Percentiles rank a stretch among this genome's conserved stretches.
Evolutionary conservation across 2,329 filamentous ascomycete genomes (phyloP).

Genomic region (Botrytis cinerea): DNA sequence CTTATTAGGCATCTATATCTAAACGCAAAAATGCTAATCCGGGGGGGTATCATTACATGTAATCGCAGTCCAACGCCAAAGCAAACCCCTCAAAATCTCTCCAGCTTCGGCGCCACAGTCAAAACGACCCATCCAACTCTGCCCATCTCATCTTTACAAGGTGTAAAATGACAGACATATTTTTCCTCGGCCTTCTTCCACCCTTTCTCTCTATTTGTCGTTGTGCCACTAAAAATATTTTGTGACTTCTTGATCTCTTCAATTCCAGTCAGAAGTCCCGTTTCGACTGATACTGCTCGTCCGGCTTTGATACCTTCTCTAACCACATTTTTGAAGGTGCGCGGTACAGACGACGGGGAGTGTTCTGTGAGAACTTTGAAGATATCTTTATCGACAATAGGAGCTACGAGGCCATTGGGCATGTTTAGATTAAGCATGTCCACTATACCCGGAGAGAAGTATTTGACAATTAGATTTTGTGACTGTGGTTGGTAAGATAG

Average conservation of each 20-base stretch:
- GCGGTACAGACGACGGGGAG: slow-evolving; percentile 44
- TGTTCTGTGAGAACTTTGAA: slow-evolving; percentile 57
- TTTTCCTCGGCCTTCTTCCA: slow-evolving; percentile 35
- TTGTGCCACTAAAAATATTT: slow-evolving; percentile 27
- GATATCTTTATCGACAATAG: slow-evolving; percentile 51
- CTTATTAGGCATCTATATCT: too few relatives aligned
- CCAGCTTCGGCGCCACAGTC: slow-evolving; percentile 38
- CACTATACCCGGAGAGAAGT: slow-evolving; percentile 50
- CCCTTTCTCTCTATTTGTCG: slow-evolving; percentile 3
- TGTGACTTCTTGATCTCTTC: slow-evolving; percentile 31
- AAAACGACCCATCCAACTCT: slow-evolving; percentile 42
- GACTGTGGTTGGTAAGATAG: slow-evolving; percentile 40
- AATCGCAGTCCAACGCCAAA: not conserved
- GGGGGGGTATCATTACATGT: not conserved
- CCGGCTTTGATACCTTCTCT: slow-evolving; percentile 40
- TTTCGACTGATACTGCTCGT: slow-evolving; percentile 39
- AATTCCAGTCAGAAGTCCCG: slow-evolving; percentile 35
- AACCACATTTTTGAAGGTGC: slow-evolving; percentile 49
- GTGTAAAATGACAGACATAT: slow-evolving; percentile 47
- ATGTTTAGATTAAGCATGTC: slow-evolving; percentile 50
- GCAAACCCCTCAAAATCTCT: not conserved
- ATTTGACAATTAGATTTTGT: slow-evolving; percentile 46
- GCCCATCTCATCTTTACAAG: slow-evolving; percentile 46
- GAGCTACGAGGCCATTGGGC: slow-evolving; percentile 40
- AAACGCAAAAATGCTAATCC: not conserved